Percentiles rank a stretch among this genome's conserved stretches.
Evolutionary conservation across 805 yeast genomes (phyloP).

Genomic region (Candida tammaniensis): DNA sequence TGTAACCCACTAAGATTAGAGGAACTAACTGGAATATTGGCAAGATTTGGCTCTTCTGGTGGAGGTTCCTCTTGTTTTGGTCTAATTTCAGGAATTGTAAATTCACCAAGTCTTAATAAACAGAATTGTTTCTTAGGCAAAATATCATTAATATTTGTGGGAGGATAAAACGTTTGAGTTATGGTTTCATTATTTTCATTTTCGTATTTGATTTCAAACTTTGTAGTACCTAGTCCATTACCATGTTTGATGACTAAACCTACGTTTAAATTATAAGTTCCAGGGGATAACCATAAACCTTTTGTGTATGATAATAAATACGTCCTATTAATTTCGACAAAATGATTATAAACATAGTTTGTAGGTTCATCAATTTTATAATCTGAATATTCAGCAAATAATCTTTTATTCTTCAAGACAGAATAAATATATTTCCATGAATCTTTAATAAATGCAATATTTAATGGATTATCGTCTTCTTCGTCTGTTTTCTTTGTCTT

Average conservation of each 20-base stretch:
- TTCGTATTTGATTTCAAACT: constrained; percentile 43
- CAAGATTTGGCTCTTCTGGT: not conserved
- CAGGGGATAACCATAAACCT: constrained; percentile 46
- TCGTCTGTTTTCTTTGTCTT: constrained; percentile 1
- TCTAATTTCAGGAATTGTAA: constrained; percentile 27
- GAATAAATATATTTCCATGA: constrained; percentile 56
- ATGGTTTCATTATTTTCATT: constrained; percentile 24
- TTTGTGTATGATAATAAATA: constrained; percentile 48
- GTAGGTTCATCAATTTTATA: constrained; percentile 48
- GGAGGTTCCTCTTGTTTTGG: constrained; percentile 2
- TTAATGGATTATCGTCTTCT: constrained; percentile 17
- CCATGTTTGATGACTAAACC: constrained; percentile 54
- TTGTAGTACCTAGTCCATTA: constrained; percentile 57
- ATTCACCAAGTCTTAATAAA: constrained; percentile 50
- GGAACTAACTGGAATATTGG: too few species aligned
- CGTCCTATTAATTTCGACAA: constrained; percentile 48
- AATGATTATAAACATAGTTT: constrained; percentile 41
- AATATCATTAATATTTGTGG: constrained; percentile 54
- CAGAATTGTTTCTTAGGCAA: constrained; percentile 52
- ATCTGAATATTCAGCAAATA: constrained; percentile 48
- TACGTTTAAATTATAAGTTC: constrained; percentile 48
- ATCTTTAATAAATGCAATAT: constrained; percentile 40
- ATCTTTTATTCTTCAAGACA: constrained; percentile 47
- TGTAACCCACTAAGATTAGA: too few species aligned
- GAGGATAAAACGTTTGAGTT: constrained; percentile 48